phyloP scores from a whole-genome alignment of 1,284 basidiomycete species.

The Hemileia vastatrix region DNA sequence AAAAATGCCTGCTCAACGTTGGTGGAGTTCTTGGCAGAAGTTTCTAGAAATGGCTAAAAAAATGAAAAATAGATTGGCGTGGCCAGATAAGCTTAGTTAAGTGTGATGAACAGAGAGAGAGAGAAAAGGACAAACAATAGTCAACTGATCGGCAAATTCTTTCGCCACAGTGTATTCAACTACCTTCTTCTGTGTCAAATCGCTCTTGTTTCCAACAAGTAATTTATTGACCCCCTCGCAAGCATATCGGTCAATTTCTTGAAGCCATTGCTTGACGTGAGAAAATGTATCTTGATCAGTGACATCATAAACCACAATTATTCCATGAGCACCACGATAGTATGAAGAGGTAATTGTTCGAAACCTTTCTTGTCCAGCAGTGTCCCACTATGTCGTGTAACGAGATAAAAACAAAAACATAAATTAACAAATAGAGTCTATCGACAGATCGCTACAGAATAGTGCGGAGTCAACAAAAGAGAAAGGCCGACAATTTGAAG shows the following conservation, averaged over 20 bases:
- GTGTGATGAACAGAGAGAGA: neutral
- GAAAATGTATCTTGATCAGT: constrained; percentile 94
- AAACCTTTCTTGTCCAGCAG: constrained; percentile 95
- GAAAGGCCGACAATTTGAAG: constrained; percentile 80
- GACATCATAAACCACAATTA: constrained; percentile 98
- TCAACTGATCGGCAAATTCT: constrained; percentile 49
- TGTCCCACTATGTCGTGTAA: constrained; percentile 68
- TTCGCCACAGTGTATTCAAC: constrained; percentile 96
- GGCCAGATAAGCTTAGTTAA: neutral
- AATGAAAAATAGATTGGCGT: constrained; percentile 15
- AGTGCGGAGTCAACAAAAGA: constrained; percentile 14
- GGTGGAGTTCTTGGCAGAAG: constrained; percentile 3
- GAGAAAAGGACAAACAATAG: constrained; percentile 25
- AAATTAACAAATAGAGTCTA: neutral
- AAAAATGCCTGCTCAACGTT: constrained; percentile 19
- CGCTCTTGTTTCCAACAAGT: constrained; percentile 95
- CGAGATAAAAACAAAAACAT: constrained; percentile 18
- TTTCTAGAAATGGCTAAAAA: constrained; percentile 21
- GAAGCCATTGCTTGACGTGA: constrained; percentile 99
- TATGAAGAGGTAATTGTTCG: constrained; percentile 94
- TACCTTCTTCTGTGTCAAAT: constrained; percentile 95
- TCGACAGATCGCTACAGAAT: constrained; percentile 2
- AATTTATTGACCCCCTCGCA: constrained; percentile 98
- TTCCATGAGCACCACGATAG: constrained; percentile 92
- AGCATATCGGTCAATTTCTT: constrained; percentile 98